phyloP scores from a whole-genome alignment of 805 yeast genomes.

The Blastobotrys chiropterorum region DNA sequence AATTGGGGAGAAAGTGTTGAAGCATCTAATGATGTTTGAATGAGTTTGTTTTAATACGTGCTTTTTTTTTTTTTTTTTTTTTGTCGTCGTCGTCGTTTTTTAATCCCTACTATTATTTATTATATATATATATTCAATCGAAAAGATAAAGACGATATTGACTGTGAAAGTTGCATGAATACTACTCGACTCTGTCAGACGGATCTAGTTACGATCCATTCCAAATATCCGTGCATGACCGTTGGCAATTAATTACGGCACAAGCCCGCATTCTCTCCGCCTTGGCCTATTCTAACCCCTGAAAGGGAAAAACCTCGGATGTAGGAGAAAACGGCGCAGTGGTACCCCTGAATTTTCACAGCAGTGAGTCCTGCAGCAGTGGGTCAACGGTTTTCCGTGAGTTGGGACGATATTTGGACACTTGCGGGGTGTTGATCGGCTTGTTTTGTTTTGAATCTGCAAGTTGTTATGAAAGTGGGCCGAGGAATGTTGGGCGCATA shows the following conservation, averaged over 20 bases:
- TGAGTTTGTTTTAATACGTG: conserved; percentile 5
- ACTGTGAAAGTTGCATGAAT: no score
- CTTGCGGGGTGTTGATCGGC: not conserved
- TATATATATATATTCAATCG: not conserved
- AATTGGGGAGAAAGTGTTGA: conserved; percentile 18
- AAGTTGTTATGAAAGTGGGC: not conserved
- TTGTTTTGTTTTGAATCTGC: not conserved
- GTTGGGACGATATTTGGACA: not conserved
- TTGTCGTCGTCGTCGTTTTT: not conserved
- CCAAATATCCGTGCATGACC: no score
- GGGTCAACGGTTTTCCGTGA: not conserved
- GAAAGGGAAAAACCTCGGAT: no score
- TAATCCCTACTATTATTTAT: not conserved
- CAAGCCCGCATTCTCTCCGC: no score
- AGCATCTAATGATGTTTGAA: conserved; percentile 5
- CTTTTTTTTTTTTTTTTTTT: conserved; percentile 4
- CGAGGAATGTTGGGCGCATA: not conserved
- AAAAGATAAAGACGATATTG: no score
- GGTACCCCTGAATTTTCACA: not conserved
- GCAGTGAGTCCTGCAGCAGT: not conserved
- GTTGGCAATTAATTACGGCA: no score
- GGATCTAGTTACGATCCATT: no score
- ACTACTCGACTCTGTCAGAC: no score
- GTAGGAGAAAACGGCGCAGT: not conserved
- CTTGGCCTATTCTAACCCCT: no score